Percentiles rank a stretch among this genome's conserved stretches.
Conservation (phyloP, 305 asterid species). For the Fraxinus baroniana region DNA sequence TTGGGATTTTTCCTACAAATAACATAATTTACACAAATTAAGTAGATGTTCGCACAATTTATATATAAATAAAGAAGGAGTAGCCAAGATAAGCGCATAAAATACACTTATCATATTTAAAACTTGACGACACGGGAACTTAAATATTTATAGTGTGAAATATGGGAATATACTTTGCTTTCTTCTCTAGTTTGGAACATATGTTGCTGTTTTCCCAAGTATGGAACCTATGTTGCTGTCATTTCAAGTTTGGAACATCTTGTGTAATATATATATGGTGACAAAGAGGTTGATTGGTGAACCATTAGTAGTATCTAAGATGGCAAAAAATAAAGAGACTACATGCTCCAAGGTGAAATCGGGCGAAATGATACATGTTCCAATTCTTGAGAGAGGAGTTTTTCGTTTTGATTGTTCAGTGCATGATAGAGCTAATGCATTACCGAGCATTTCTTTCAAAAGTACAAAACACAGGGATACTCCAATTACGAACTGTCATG, state of each 20-base stretch:
- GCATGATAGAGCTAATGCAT: conserved; percentile 64
- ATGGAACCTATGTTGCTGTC: background rate
- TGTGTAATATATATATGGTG: background rate
- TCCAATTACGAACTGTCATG: conserved; percentile 38
- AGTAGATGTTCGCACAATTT: too few relatives aligned
- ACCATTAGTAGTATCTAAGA: conserved; percentile 38
- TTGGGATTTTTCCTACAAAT: too few relatives aligned
- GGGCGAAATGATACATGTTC: conserved; percentile 63
- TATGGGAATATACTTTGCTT: background rate
- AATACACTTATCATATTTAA: too few relatives aligned
- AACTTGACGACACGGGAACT: background rate
- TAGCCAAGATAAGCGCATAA: too few relatives aligned
- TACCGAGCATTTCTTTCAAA: conserved; percentile 79
- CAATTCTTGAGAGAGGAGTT: conserved; percentile 84
- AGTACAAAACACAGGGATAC: conserved; percentile 64
- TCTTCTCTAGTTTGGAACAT: background rate
- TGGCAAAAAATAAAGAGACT: conserved; percentile 28
- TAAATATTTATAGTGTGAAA: background rate
- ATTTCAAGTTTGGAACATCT: background rate
- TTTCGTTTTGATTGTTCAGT: conserved; percentile 87
- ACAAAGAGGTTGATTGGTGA: conserved; percentile 33
- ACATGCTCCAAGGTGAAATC: conserved; percentile 33
- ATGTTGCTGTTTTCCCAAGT: background rate
- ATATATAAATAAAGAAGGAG: too few relatives aligned
- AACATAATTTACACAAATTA: too few relatives aligned